These are phyloP conservation scores for Coniochaeta hoffmannii DNA, from an alignment of 2,329 filamentous ascomycete species.

Conservation along the genomic window DNA sequence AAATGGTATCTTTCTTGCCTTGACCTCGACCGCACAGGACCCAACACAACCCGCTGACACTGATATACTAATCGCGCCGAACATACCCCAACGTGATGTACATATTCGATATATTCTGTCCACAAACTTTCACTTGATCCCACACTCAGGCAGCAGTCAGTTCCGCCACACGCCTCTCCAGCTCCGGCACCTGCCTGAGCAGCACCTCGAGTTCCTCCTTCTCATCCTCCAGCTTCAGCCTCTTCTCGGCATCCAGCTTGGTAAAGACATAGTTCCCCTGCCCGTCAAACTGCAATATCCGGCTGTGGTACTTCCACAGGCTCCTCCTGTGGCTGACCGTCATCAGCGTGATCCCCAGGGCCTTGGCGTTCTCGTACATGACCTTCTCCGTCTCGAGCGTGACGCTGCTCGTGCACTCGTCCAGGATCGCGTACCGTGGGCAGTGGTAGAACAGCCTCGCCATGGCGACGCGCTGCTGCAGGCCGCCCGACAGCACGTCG, in stretches of 20 bases:
- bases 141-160: slow-evolving; percentile 43
- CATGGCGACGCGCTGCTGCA: slow-evolving; percentile 96
- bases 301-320: slow-evolving; percentile 93
- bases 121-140: not conserved
- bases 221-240: slow-evolving; percentile 86
- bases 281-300: slow-evolving; percentile 94
- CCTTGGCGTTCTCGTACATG: slow-evolving; percentile 97
- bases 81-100: no score
- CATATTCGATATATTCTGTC: no score
- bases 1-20: no score
- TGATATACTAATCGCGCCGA: no score
- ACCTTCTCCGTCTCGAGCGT: slow-evolving; percentile 89
- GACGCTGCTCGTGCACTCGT: slow-evolving; percentile 94
- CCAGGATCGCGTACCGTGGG: slow-evolving; percentile 88
- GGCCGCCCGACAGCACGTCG: slow-evolving; percentile 82
- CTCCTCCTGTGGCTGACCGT: slow-evolving; percentile 88
- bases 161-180: slow-evolving; percentile 79
- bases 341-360: slow-evolving; percentile 88
- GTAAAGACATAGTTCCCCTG: slow-evolving; percentile 90
- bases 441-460: slow-evolving; percentile 90
- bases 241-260: slow-evolving; percentile 75
- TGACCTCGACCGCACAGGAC: no score
- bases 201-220: slow-evolving; percentile 87
- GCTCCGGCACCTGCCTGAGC: slow-evolving; percentile 77
- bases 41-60: no score